phyloP scores from a whole-genome alignment of 2,329 filamentous ascomycete genomes.

The Arthrobotrys entomopaga region DNA sequence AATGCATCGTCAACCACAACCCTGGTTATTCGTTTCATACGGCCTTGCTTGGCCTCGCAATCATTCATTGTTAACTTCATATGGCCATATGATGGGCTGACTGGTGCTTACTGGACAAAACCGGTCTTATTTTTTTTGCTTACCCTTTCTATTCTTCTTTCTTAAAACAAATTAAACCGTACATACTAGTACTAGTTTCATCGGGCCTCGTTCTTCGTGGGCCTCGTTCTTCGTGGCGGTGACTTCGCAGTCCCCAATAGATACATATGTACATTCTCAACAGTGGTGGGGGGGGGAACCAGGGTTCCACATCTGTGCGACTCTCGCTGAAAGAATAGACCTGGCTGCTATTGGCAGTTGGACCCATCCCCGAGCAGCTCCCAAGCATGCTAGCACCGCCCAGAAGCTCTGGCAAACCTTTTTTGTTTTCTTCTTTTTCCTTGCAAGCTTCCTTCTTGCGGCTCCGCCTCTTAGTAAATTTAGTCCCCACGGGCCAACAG shows the following conservation, averaged over 20 bases:
- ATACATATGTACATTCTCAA: background rate
- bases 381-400: slow-evolving; percentile 36
- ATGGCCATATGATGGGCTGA: slow-evolving; percentile 31
- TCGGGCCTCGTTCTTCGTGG: no score
- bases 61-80: background rate
- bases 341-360: slow-evolving; percentile 24
- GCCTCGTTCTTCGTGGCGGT: no score
- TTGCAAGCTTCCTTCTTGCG: slow-evolving; percentile 42
- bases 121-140: slow-evolving; percentile 50
- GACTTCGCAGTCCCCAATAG: background rate
- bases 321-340: slow-evolving; percentile 18
- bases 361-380: slow-evolving; percentile 17
- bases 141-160: background rate
- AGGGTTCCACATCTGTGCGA: slow-evolving; percentile 25
- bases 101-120: slow-evolving; percentile 11
- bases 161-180: no score
- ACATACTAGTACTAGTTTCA: no score
- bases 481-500: slow-evolving; percentile 33
- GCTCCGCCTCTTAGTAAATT: slow-evolving; percentile 54
- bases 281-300: slow-evolving; percentile 22
- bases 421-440: slow-evolving; percentile 14
- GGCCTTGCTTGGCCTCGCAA: slow-evolving; percentile 12
- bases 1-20: background rate
- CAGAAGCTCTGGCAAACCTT: background rate
- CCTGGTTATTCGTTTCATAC: slow-evolving; percentile 33